Evolutionary conservation across 208 protist genomes (phyloP).

Genomic region (Wallacemonas collosoma): DNA sequence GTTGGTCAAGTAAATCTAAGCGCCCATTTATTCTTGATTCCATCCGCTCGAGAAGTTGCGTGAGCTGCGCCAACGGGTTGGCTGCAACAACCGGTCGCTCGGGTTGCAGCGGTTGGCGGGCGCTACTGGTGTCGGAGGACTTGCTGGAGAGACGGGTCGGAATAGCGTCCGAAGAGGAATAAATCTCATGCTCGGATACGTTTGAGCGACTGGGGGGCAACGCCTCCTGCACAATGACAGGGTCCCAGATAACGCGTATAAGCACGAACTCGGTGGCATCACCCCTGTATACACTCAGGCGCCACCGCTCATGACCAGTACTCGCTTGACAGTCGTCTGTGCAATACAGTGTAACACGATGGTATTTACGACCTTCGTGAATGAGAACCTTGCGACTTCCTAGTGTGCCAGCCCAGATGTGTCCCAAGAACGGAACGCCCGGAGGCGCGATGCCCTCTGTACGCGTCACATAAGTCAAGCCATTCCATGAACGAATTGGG

Average conservation of each 20-base stretch:
- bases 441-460: constrained; percentile 39
- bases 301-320: constrained; percentile 62
- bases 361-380: constrained; percentile 50
- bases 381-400: constrained; percentile 57
- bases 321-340: constrained; percentile 63
- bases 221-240: constrained; percentile 69
- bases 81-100: constrained; percentile 27
- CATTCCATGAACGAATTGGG: constrained; percentile 64
- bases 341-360: constrained; percentile 67
- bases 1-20: constrained; percentile 27
- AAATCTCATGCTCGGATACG: constrained; percentile 42
- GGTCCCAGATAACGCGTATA: constrained; percentile 70
- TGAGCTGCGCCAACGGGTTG: constrained; percentile 22
- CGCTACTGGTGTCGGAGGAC: constrained; percentile 25
- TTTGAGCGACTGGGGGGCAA: constrained; percentile 44
- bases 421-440: constrained; percentile 63
- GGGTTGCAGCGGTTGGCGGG: constrained; percentile 32
- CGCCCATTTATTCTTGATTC: constrained; percentile 31
- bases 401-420: constrained; percentile 61
- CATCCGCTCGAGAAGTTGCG: constrained; percentile 34
- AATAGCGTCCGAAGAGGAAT: constrained; percentile 46
- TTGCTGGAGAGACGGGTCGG: constrained; percentile 49
- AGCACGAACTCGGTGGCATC: constrained; percentile 47
- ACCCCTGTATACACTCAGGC: constrained; percentile 57
- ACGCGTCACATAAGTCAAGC: constrained; percentile 69